A percentile compares a stretch with the other conserved stretches of the same genome.
Conservation (phyloP, 1,139 yeast genomes). For the Waltiozyma sp. region DNA sequence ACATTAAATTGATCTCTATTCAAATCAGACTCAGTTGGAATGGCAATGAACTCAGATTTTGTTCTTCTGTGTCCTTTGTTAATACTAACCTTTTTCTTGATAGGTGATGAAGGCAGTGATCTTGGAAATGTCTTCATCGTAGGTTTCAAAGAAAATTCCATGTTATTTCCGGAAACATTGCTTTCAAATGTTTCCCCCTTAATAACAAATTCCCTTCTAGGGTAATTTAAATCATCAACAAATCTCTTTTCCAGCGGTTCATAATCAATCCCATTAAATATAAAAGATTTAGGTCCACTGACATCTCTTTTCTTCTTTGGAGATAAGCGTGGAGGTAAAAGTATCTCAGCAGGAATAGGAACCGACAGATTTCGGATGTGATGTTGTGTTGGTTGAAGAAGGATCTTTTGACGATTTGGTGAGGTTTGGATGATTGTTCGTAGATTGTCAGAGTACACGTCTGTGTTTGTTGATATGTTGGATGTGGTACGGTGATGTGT, state of each 20-base stretch:
- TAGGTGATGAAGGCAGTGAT: neutral
- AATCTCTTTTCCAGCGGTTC: slow-evolving; percentile 13
- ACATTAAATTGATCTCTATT: neutral
- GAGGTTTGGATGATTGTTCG: slow-evolving; percentile 8
- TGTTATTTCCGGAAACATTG: too few species aligned
- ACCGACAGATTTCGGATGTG: slow-evolving; percentile 17
- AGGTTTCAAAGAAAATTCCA: too few species aligned
- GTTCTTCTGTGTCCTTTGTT: slow-evolving; percentile 10
- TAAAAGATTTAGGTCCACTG: slow-evolving; percentile 10
- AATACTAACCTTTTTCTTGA: too few species aligned
- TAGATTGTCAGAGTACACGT: slow-evolving; percentile 9
- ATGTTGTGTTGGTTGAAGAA: slow-evolving; percentile 20
- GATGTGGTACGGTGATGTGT: neutral
- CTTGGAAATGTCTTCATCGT: neutral
- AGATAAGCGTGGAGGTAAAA: slow-evolving; percentile 25
- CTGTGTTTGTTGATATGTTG: neutral
- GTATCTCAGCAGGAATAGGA: slow-evolving; percentile 25
- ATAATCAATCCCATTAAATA: slow-evolving; percentile 15
- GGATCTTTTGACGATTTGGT: slow-evolving; percentile 17
- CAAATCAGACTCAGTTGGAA: neutral
- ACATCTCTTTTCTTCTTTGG: slow-evolving; percentile 16
- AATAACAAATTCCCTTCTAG: neutral
- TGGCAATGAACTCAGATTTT: slow-evolving; percentile 7
- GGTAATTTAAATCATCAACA: slow-evolving; percentile 1
- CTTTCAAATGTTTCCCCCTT: too few species aligned